Evolutionary conservation across 805 yeast species (phyloP), one percentile per base, ranked within the genome.

Genomic region (Metschnikowia similis): DNA sequence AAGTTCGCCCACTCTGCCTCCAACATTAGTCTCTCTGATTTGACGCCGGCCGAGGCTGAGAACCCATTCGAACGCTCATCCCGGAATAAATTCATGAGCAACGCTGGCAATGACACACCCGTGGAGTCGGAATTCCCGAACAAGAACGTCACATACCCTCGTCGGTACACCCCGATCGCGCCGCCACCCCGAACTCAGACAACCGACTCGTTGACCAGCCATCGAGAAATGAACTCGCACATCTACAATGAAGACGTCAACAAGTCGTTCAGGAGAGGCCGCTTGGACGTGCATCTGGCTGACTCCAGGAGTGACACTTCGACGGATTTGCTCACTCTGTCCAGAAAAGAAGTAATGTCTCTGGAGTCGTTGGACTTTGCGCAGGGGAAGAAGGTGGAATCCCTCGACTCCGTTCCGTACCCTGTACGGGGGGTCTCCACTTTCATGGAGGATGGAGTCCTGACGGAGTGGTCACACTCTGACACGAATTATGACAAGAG

Each of bases 341-440:
- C 45, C 11, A 21, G 17, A 14, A 34, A 21, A 9, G 38, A 27
- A 11, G 7, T 10, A n/a, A 8, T n/a, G 3, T 41, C 45, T 8
- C 14, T 28, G 36, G 46, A 43, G 8, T 43, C 46, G 17, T 27
- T 43, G 27, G 32, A 35, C 32, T 35, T 35, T 32, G 26, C 7
- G 29, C 21, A 17, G 13, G 28, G 13, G 28, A 13, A 30, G 28
- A n/a, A 41, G 45, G 11, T 13, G 40, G 34, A 27, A 11, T 21
- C 34, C 14, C 14, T 9, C 10, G 39, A 43, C 14, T 35, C 45
- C 3, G 46, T 49, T 9, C 60, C 60, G 17, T 55, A 56, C 35
- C 60, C 60, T 1, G 56, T 53, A n/a, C 48, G 60, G 14, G 60
- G 60, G 2, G 57, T 56, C 6, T 56, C 60, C 5, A 52, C 48